Base-by-base conservation (phyloP, 2,329 filamentous ascomycete genomes). In the Ophiostoma ulmi region DNA sequence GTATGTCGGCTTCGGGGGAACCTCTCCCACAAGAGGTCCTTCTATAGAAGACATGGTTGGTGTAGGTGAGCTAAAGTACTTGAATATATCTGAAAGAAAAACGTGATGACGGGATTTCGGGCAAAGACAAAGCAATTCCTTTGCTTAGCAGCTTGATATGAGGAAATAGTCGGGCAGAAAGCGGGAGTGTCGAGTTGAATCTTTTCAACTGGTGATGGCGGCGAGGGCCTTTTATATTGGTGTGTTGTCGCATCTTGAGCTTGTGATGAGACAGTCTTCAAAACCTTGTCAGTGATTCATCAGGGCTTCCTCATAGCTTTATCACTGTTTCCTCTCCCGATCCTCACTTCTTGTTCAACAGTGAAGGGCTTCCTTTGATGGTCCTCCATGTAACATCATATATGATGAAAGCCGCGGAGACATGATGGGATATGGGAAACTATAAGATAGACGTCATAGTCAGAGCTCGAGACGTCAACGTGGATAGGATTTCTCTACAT, bases 191-290 rank as follows among this genome's bases (percentile, higher is more conserved):
- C n/a, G 4, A 11, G n/a, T 26, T 26, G n/a, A 58, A 13, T 22
- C 52, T 3, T 22, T 31, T 58, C 22, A 58, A 31, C 52, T 13
- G n/a, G 8, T 22, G n/a, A 5, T 14, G 22, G 7, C 52, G 52
- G n/a, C 52, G n/a, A 58, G 22, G 22, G n/a, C n/a, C 52, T 17
- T 58, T 58, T 58, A 58, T 58, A 58, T 10, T 58, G n/a, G 52
- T 31, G 8, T 11, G 26, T 58, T 31, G 52, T 13, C 10, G 52
- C 52, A 58, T 58, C 52, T 26, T 58, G 52, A 58, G 7, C 3
- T 31, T 6, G 22, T 58, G 22, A 58, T 26, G 52, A 58, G 52
- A 10, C 5, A 14, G 52, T 58, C 52, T 31, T 58, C 22, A 55
- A 5, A 13, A 14, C 52, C 26, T 58, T 26, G 52, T 22, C 20